These are phyloP conservation scores for Exophiala bonariae DNA, from an alignment of 2,329 filamentous ascomycete genomes.

Conservation along the genomic window DNA sequence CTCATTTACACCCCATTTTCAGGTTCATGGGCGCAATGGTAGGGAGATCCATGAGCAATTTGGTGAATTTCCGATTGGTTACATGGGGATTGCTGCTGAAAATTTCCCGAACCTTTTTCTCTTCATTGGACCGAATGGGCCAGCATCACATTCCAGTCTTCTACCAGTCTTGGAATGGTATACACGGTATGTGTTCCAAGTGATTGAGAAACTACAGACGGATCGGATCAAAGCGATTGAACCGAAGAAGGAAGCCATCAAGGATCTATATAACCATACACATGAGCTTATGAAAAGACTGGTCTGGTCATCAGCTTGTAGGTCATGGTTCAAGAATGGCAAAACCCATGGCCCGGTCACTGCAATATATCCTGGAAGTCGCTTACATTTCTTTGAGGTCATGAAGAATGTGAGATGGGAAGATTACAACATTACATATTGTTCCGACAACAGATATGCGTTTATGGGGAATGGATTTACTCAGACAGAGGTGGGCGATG, in stretches of 20 bases:
- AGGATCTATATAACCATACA: conserved; percentile 40
- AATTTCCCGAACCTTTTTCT: conserved; percentile 32
- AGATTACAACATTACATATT: conserved; percentile 39
- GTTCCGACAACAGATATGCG: conserved; percentile 37
- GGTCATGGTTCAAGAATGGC: conserved; percentile 24
- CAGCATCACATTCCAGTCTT: conserved; percentile 30
- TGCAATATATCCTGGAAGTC: conserved; percentile 24
- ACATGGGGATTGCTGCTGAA: conserved; percentile 22
- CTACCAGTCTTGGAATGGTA: conserved; percentile 30
- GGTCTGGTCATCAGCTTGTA: conserved; percentile 19
- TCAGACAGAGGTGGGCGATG: conserved; percentile 19
- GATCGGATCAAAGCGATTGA: conserved; percentile 25
- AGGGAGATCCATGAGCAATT: conserved; percentile 27
- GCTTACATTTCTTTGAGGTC: conserved; percentile 38
- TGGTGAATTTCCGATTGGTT: conserved; percentile 22
- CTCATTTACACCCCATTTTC: conserved; percentile 36
- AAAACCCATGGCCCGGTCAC: conserved; percentile 23
- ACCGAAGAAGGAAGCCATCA: conserved; percentile 29
- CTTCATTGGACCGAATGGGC: conserved; percentile 31
- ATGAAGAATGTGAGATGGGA: conserved; percentile 39
- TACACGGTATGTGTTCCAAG: conserved; percentile 27
- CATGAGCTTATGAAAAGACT: conserved; percentile 40
- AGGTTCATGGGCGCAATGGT: conserved; percentile 33
- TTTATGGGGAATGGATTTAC: conserved; percentile 49
- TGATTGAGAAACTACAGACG: conserved; percentile 30